These are phyloP conservation scores for Neurospora sp. DNA, from an alignment of 495 filamentous ascomycete genomes.

Conservation along the genomic window DNA sequence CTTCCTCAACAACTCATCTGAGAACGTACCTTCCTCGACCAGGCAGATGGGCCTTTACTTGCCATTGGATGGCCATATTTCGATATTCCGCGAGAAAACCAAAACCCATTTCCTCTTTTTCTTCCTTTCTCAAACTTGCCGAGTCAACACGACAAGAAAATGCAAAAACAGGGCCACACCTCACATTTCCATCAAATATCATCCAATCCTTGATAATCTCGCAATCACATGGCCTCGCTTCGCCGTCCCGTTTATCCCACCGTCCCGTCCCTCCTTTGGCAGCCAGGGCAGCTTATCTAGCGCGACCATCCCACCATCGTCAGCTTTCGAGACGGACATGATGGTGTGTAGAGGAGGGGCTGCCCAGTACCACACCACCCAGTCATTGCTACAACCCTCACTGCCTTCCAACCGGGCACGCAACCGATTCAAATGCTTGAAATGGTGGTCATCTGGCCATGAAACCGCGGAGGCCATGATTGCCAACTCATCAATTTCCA, in stretches of 20 bases:
- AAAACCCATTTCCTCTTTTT: background rate
- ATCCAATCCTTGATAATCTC: background rate
- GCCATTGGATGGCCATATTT: background rate
- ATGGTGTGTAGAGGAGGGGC: background rate
- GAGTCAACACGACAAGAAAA: background rate
- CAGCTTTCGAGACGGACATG: background rate
- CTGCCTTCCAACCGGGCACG: background rate
- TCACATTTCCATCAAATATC: background rate
- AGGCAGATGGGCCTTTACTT: background rate
- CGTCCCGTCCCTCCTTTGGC: background rate
- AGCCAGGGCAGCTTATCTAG: background rate
- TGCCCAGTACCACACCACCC: background rate
- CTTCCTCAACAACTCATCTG: background rate
- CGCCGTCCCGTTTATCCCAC: constrained; percentile 6
- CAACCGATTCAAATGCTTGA: background rate
- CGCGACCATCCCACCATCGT: background rate
- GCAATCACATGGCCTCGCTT: constrained; percentile 2
- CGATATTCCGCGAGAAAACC: background rate
- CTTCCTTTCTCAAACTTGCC: background rate
- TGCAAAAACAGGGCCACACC: background rate
- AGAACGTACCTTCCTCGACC: background rate
- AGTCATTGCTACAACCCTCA: background rate
- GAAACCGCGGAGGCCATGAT: constrained; percentile 4
- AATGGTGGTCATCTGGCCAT: constrained; percentile 17
- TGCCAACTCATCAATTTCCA: constrained; percentile 22